Conservation (phyloP, 768 basidiomycete species). For the Hirschioporus abietinus region DNA sequence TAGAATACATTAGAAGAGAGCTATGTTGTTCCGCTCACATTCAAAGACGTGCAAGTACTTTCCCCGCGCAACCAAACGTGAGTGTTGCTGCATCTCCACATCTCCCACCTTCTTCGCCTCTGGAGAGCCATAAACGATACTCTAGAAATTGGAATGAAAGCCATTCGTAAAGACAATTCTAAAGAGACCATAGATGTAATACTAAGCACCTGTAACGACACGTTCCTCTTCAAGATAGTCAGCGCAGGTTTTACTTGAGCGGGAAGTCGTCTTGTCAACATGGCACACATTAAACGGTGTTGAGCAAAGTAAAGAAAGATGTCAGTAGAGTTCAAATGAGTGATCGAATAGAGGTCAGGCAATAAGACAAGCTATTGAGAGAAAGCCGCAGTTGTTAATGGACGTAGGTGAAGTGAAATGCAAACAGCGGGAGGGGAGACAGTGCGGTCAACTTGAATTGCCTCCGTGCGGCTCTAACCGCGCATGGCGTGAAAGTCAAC, state of each 20-base stretch:
- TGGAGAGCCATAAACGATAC: slow-evolving; percentile 88
- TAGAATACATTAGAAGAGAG: background rate
- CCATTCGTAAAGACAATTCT: background rate
- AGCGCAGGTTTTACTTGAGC: background rate
- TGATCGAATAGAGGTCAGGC: background rate
- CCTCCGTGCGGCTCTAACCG: background rate
- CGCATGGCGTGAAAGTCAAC: too few relatives aligned
- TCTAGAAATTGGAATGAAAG: slow-evolving; percentile 36
- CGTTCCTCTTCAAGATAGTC: background rate
- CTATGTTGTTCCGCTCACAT: slow-evolving; percentile 41
- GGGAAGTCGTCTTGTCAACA: background rate
- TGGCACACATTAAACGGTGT: background rate
- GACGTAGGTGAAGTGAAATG: background rate
- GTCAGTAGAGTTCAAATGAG: background rate
- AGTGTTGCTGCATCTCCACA: slow-evolving; percentile 74
- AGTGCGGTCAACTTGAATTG: background rate
- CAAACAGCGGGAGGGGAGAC: background rate
- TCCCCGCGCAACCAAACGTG: slow-evolving; percentile 81
- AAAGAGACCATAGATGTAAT: background rate
- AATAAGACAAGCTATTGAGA: background rate
- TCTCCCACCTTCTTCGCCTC: slow-evolving; percentile 84
- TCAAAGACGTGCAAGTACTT: slow-evolving; percentile 93
- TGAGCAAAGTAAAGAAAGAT: background rate
- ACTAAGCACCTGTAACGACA: background rate
- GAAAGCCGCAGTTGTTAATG: background rate